phyloP scores from a whole-genome alignment of 768 basidiomycete genomes.

The Mycena floridula region DNA sequence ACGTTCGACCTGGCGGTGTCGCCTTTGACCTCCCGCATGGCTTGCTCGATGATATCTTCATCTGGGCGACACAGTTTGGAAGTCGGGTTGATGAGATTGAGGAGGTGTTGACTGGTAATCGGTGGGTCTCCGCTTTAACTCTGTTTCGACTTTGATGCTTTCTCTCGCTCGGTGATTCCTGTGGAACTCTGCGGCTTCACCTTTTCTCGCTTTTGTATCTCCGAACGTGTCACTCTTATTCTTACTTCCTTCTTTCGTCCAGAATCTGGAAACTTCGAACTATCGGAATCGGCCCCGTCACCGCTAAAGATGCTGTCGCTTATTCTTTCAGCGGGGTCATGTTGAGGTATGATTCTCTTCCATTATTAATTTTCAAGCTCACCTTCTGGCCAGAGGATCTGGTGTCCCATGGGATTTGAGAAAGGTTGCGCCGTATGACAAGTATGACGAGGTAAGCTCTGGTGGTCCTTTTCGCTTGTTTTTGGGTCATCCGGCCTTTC shows the following conservation, averaged over 20 bases:
- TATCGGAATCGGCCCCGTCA: constrained; percentile 83
- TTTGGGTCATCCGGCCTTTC: too few relatives aligned
- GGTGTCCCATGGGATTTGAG: constrained; percentile 94
- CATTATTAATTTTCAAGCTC: too few relatives aligned
- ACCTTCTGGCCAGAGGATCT: too few relatives aligned
- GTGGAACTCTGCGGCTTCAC: too few relatives aligned
- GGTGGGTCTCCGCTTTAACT: too few relatives aligned
- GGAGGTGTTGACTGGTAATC: constrained; percentile 94
- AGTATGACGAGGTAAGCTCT: constrained; percentile 87
- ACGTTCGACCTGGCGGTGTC: constrained; percentile 95
- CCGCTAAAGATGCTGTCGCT: constrained; percentile 86
- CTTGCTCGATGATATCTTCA: constrained; percentile 97
- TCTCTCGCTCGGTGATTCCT: too few relatives aligned
- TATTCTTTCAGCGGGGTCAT: constrained; percentile 97
- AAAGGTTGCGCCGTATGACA: constrained; percentile 91
- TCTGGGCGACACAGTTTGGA: constrained; percentile 93
- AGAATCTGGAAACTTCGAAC: constrained; percentile 98
- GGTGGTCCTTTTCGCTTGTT: constrained; percentile 1
- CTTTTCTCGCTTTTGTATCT: too few relatives aligned
- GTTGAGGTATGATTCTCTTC: too few relatives aligned
- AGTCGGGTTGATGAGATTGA: constrained; percentile 94
- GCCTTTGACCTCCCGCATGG: constrained; percentile 97
- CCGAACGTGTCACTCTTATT: too few relatives aligned
- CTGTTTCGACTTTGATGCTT: too few relatives aligned
- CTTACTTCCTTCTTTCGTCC: too few relatives aligned